Conservation (phyloP, 495 filamentous ascomycete species). For the Aspergillus bertholletiae region DNA sequence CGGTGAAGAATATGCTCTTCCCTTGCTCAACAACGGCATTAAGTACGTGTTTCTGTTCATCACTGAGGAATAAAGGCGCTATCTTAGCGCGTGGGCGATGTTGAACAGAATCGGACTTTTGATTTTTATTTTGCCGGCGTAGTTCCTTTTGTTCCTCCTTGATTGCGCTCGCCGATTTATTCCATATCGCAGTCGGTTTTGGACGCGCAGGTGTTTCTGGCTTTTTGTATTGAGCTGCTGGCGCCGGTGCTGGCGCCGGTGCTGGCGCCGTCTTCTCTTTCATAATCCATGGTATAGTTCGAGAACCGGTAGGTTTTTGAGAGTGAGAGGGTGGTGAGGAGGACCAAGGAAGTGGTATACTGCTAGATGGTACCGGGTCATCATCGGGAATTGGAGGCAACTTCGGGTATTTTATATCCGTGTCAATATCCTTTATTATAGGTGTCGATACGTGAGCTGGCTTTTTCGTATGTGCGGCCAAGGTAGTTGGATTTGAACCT, state of each 20-base stretch:
- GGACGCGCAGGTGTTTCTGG: conserved; percentile 34
- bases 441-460: background rate
- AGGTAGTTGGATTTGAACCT: background rate
- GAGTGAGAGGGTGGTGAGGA: conserved; percentile 56
- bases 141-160: conserved; percentile 79
- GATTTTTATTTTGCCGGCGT: conserved; percentile 52
- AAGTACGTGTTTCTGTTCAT: conserved; percentile 82
- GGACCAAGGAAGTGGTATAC: conserved; percentile 58
- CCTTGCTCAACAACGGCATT: conserved; percentile 68
- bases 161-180: conserved; percentile 73
- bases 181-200: conserved; percentile 58
- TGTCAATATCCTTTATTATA: conserved; percentile 6
- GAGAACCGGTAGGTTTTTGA: conserved; percentile 45
- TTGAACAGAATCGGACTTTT: conserved; percentile 27
- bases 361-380: conserved; percentile 42
- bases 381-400: conserved; percentile 35
- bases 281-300: conserved; percentile 53
- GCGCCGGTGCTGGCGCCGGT: conserved; percentile 10
- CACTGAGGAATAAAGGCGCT: conserved; percentile 68
- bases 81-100: conserved; percentile 31
- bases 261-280: conserved; percentile 14
- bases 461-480: conserved; percentile 8
- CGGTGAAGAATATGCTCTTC: conserved; percentile 96
- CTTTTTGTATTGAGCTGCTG: conserved; percentile 29
- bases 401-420: conserved; percentile 40